Evolutionary conservation across 2,329 filamentous ascomycete species (phyloP), one percentile per base, ranked within the genome.

Genomic region (Alternaria dauci): DNA sequence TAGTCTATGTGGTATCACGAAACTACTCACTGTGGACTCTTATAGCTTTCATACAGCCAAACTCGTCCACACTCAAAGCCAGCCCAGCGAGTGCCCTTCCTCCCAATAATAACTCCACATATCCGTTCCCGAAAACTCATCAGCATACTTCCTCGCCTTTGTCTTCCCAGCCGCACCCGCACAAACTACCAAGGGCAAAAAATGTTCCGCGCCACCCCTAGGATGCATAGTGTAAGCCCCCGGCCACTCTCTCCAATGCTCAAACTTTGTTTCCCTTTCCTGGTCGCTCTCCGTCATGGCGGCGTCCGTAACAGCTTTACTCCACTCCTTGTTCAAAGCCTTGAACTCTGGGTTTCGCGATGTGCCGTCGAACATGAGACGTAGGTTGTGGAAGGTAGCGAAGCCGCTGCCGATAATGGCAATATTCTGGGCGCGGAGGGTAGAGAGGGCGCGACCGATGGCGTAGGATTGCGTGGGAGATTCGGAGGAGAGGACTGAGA

Each of bases 331-430:
- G 43, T 75, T 77, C 28, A 72, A 59, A 14, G 59, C 57, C 58
- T 73, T 74, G 66, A 80, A 80, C 2, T 64, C 52, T 0, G 74
- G 73, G 0, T 70, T 72, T 3, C 61, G 55, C 2, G 69, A 62
- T 5, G 56, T 58, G 34, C 72, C 73, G 8, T 64, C 67, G 63
- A 82, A 79, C 81, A 87, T 83, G 30, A 80, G 67, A 25, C 78
- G 74, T 8, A 87, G 68, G 70, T 88, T 87, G 72, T 88, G 86
- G 57, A 88, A 79, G 3, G 83, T 85, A 1, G 86, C 85, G 65
- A 88, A 88, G 25, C 86, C 86, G 0, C 85, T 87, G n/a, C 86
- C 86, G 41, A 88, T 67, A 56, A 88, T 81, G 66, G 86, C 86
- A n/a, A 88, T 78, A 73, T 86, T 86, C 28, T 81, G 76, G 38